A percentile compares a stretch with the other conserved stretches of the same genome.
Conservation (phyloP, 192 early-diverging fungal genomes). For the Dispira simplex region DNA sequence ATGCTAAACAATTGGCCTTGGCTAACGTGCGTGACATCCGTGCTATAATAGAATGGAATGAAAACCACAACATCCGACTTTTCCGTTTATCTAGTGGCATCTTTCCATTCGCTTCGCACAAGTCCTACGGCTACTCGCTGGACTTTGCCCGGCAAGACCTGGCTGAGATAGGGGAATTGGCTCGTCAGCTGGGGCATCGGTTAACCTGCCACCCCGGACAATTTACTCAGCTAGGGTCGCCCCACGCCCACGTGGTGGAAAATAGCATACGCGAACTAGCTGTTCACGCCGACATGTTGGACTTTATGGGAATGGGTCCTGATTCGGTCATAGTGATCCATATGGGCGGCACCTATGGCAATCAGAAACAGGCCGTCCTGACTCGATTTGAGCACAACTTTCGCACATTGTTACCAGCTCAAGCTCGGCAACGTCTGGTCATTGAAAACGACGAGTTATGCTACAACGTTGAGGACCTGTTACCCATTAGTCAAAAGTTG, state of each 20-base stretch:
- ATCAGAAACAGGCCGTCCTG: constrained; percentile 12
- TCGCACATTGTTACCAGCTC: constrained; percentile 12
- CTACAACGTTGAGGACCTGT: constrained; percentile 25
- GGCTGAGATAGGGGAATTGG: constrained; percentile 18
- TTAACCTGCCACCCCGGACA: constrained; percentile 36
- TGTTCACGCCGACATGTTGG: constrained; percentile 27
- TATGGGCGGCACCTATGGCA: constrained; percentile 14
- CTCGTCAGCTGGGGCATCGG: constrained; percentile 24
- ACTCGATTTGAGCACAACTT: constrained; percentile 26
- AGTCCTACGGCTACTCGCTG: constrained; percentile 20
- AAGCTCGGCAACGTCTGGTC: constrained; percentile 25
- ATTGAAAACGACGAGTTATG: constrained; percentile 36
- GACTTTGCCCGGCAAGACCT: constrained; percentile 24
- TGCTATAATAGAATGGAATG: constrained; percentile 27
- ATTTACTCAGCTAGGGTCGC: constrained; percentile 26
- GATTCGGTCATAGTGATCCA: constrained; percentile 35
- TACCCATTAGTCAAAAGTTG: constrained; percentile 27
- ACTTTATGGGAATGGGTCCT: constrained; percentile 21
- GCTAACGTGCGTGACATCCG: constrained; percentile 22
- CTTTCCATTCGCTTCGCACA: constrained; percentile 32
- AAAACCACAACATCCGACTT: constrained; percentile 27
- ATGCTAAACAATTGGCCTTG: constrained; percentile 21
- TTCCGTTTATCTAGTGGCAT: constrained; percentile 31
- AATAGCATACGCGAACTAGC: constrained; percentile 22
- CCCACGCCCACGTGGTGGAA: constrained; percentile 18